Percentiles rank a stretch among this genome's conserved stretches.
Conservation (phyloP, 192 early-diverging fungal species). For the Coemansia furcata region DNA sequence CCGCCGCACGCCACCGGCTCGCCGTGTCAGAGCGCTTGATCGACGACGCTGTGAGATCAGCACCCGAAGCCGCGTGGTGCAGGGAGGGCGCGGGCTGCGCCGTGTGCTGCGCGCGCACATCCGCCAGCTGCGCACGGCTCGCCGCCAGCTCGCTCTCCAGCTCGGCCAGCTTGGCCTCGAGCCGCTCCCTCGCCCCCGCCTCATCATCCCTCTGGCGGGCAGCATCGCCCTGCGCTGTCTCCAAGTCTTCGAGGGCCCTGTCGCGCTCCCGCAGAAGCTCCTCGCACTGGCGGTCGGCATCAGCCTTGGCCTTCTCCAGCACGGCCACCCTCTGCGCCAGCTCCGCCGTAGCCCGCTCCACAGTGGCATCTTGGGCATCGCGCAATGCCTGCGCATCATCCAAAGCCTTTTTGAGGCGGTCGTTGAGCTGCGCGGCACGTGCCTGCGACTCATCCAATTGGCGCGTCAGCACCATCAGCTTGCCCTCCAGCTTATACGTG, state of each 20-base stretch:
- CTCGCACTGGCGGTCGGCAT: slow-evolving; percentile 23
- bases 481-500: slow-evolving; percentile 91
- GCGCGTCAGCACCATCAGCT: slow-evolving; percentile 93
- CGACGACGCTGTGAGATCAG: slow-evolving; percentile 4
- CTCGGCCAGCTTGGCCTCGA: slow-evolving; percentile 39
- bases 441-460: slow-evolving; percentile 64
- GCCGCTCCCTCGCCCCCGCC: background rate
- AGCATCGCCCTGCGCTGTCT: background rate
- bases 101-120: slow-evolving; percentile 42
- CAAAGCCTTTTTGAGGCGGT: slow-evolving; percentile 40
- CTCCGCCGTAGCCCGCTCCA: slow-evolving; percentile 13
- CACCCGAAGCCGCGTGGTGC: slow-evolving; percentile 7
- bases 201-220: background rate
- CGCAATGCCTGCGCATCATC: slow-evolving; percentile 20
- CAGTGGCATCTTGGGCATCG: slow-evolving; percentile 9
- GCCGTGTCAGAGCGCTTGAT: slow-evolving; percentile 28
- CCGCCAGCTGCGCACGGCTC: slow-evolving; percentile 29
- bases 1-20: slow-evolving; percentile 41
- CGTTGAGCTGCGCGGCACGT: slow-evolving; percentile 60
- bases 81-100: slow-evolving; percentile 28
- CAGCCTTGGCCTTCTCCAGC: slow-evolving; percentile 28
- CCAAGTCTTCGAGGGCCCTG: background rate
- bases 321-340: slow-evolving; percentile 18
- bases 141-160: slow-evolving; percentile 38
- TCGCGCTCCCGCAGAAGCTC: slow-evolving; percentile 7